Evolutionary conservation across 768 basidiomycete genomes (phyloP).

Genomic region (Boletus rubroflammeus): DNA sequence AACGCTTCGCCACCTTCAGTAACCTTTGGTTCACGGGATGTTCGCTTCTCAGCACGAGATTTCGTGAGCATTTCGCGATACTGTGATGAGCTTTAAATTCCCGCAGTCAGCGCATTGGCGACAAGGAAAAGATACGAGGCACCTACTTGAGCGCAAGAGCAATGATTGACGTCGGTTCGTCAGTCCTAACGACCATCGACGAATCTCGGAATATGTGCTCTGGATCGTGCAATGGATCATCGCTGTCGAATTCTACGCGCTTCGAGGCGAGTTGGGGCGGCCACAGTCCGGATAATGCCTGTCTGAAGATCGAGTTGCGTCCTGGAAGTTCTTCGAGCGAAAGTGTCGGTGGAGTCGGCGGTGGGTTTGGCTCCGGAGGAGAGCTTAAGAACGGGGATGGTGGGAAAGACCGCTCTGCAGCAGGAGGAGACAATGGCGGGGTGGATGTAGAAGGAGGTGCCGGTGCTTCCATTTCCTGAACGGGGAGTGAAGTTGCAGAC

Average conservation of each 20-base stretch:
- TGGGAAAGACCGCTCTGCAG: conserved; percentile 34
- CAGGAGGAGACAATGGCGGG: conserved; percentile 27
- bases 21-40: conserved; percentile 49
- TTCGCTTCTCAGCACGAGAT: conserved; percentile 74
- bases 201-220: conserved; percentile 96
- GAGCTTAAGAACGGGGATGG: conserved; percentile 55
- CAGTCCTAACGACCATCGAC: conserved; percentile 90
- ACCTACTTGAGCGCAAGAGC: conserved; percentile 86
- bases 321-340: conserved; percentile 50
- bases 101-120: conserved; percentile 3
- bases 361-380: conserved; percentile 33
- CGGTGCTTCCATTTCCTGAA: conserved; percentile 30
- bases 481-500: not conserved
- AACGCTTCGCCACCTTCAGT: conserved; percentile 78
- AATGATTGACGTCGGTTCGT: conserved; percentile 97
- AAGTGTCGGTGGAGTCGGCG: conserved; percentile 45
- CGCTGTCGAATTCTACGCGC: conserved; percentile 56
- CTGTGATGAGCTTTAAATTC: conserved; percentile 59
- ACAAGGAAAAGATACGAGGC: not conserved
- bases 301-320: conserved; percentile 74
- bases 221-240: conserved; percentile 70
- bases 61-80: conserved; percentile 78
- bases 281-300: conserved; percentile 64
- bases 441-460: conserved; percentile 19
- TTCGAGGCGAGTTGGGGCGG: conserved; percentile 49